A percentile compares a stretch with the other conserved stretches of the same genome.
Conservation (phyloP, 2,329 filamentous ascomycete species). For the Colletotrichum costaricense region DNA sequence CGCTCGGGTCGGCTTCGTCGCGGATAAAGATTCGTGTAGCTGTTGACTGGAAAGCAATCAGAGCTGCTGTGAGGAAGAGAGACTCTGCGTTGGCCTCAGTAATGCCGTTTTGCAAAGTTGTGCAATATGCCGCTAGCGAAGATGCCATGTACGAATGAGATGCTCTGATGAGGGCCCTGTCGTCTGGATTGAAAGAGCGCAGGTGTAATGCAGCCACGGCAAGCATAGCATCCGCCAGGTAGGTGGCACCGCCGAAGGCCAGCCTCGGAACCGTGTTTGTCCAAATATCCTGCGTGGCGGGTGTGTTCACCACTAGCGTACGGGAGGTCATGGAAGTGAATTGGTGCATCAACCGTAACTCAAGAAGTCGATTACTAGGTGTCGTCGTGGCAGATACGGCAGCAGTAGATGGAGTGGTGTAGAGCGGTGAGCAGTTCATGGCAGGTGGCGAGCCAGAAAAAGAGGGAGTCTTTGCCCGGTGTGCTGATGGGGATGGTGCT, state of each 20-base stretch:
- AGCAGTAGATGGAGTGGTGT: constrained; percentile 45
- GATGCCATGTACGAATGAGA: constrained; percentile 75
- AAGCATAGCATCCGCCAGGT: constrained; percentile 72
- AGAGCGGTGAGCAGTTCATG: constrained; percentile 48
- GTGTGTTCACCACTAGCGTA: constrained; percentile 66
- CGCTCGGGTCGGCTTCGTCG: constrained; percentile 59
- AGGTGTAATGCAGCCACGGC: constrained; percentile 74
- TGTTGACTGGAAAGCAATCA: constrained; percentile 76
- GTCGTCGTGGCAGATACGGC: constrained; percentile 45
- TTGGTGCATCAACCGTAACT: constrained; percentile 73
- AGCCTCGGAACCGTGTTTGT: constrained; percentile 68
- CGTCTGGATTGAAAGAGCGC: constrained; percentile 66
- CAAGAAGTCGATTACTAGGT: constrained; percentile 61
- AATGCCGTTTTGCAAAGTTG: constrained; percentile 66
- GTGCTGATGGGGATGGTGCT: constrained; percentile 40
- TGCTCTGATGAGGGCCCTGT: constrained; percentile 69
- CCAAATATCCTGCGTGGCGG: constrained; percentile 68
- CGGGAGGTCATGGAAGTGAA: constrained; percentile 71
- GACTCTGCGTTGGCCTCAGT: constrained; percentile 70
- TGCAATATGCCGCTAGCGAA: constrained; percentile 70
- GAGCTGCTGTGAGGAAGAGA: constrained; percentile 70
- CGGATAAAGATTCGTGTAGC: constrained; percentile 72
- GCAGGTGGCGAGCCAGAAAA: constrained; percentile 31
- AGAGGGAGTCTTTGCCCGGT: constrained; percentile 37
- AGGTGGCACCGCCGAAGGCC: constrained; percentile 68